Conservation (phyloP, 2,329 filamentous ascomycete species). For the Sporothrix euskadiensis region DNA sequence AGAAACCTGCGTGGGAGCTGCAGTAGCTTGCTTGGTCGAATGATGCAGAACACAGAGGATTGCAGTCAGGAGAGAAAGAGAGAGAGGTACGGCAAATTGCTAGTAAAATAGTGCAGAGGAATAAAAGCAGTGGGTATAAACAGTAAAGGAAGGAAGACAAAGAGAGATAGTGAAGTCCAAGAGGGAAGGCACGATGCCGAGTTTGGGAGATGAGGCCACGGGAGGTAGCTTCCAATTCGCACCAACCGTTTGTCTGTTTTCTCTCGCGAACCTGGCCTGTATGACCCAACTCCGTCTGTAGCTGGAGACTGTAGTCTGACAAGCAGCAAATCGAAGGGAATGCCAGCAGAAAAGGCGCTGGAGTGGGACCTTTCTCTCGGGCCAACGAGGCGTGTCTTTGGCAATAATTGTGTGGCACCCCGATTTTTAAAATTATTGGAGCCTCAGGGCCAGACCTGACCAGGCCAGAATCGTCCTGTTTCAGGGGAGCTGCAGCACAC, state of each 20-base stretch:
- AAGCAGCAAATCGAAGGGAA: constrained; percentile 14
- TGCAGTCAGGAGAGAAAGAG: neutral
- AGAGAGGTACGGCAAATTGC: neutral
- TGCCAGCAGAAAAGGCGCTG: constrained; percentile 12
- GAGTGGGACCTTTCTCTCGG: constrained; percentile 23
- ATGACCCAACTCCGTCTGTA: constrained; percentile 2
- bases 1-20: neutral
- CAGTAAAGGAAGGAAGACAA: neutral
- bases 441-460: constrained; percentile 1
- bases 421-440: constrained; percentile 29
- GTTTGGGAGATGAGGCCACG: constrained; percentile 1
- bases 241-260: constrained; percentile 4
- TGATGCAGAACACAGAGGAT: neutral
- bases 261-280: constrained; percentile 13
- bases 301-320: constrained; percentile 24
- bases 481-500: constrained; percentile 27
- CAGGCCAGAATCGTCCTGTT: constrained; percentile 25
- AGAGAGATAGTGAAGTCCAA: neutral
- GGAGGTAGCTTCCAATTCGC: neutral
- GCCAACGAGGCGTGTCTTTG: constrained; percentile 15
- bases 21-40: neutral
- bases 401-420: constrained; percentile 28
- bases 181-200: constrained; percentile 23
- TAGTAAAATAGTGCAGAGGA: neutral
- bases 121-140: neutral